Evolutionary conservation across 164 flowering plant genomes (phyloP).

Genomic region (Vitis rupestris): DNA sequence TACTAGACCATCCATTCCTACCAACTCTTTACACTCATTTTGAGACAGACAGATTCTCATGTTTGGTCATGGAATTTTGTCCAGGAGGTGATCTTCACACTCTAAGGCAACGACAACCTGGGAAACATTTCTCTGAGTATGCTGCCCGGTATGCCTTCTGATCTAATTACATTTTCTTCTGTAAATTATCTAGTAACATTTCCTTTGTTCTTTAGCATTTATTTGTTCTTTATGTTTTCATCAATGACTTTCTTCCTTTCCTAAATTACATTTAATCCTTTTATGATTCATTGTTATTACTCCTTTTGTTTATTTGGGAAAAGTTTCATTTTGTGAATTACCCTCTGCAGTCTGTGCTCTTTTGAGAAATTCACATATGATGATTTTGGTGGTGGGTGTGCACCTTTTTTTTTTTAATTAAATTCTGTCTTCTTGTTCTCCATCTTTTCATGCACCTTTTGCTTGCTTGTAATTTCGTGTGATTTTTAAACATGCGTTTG

Average conservation of each 20-base stretch:
- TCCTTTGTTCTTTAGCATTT: background rate
- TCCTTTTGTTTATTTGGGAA: background rate
- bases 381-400: no score
- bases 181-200: no score
- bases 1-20: slow-evolving; percentile 74
- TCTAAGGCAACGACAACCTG: slow-evolving; percentile 71
- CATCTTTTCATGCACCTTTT: no score
- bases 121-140: slow-evolving; percentile 76
- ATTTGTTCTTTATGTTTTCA: background rate
- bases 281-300: background rate
- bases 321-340: background rate
- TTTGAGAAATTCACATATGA: no score
- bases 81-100: slow-evolving; percentile 84
- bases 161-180: background rate
- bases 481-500: no score
- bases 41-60: slow-evolving; percentile 74
- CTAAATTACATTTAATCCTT: background rate
- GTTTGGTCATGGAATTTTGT: slow-evolving; percentile 80
- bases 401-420: no score
- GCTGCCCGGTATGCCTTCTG: slow-evolving; percentile 69
- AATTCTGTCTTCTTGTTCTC: no score
- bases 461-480: no score
- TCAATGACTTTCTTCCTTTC: background rate
- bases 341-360: no score
- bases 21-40: slow-evolving; percentile 77